Evolutionary conservation across 1,284 basidiomycete genomes (phyloP), one percentile per base, ranked within the genome.

Genomic region (Phellinidium pouzarii): DNA sequence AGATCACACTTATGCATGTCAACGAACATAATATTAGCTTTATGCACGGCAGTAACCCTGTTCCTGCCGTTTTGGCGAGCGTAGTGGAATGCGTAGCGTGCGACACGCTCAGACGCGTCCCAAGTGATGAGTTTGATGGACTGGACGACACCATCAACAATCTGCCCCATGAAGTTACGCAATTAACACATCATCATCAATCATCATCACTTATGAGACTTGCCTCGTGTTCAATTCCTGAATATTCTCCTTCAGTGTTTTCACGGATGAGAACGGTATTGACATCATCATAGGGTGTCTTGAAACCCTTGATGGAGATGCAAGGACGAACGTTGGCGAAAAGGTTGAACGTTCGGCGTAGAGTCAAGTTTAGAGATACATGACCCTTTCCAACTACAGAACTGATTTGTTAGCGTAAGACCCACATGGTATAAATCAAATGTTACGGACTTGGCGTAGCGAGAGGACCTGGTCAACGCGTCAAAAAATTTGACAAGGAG

Each of bases 161-260:
- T 78, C 87, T 89, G 59, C 43, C 17, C 20, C 27, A 20, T 43
- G 7, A 34, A 31, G 38, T 46, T 44, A 54, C 42, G 52, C 44
- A n/a, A 27, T 4, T 14, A 22, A 44, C 19, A 43, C 19, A 25
- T 25, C 58, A 60, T 55, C 8, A n/a, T 25, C 38, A 42, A 34
- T 34, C 3, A 43, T 42, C 11, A 31, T 25, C 46, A 34, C 4
- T 6, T 11, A 50, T 40, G 22, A 22, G 43, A 50, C 36, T 52
- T 44, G 90, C 86, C 81, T 97, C 94, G 71, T 98, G 95, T 72
- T 98, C 95, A 63, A 98, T 97, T 60, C 95, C 95, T 59, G 94
- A 98, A 76, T 99, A 99, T 73, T 99, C 96, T 65, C 96, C 96
- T 74, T 99, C 96, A 26, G 96, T 99, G 74, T 99, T 99, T 75